Percentiles rank a stretch among this genome's conserved stretches.
Conservation (phyloP, 1,139 yeast genomes). For the Hyphopichia buzzinii region DNA sequence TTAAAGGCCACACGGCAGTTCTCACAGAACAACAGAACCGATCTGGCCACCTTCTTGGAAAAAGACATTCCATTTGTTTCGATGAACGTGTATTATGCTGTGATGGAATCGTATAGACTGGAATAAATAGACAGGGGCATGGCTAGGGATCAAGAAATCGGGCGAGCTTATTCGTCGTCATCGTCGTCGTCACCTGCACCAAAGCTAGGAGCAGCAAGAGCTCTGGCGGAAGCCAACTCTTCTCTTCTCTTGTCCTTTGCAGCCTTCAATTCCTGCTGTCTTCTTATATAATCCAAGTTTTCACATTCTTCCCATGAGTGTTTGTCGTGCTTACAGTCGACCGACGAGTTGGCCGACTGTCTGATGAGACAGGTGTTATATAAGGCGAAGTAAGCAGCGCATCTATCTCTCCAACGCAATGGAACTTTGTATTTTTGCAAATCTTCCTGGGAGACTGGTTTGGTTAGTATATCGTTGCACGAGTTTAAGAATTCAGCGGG, state of each 20-base stretch:
- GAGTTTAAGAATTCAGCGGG: background rate
- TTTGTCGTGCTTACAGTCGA: conserved; percentile 73
- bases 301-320: conserved; percentile 87
- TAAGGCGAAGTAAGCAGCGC: conserved; percentile 72
- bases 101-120: too few species aligned
- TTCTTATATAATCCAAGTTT: conserved; percentile 77
- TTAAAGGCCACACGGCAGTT: too few species aligned
- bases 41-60: too few species aligned
- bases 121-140: too few species aligned
- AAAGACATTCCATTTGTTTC: too few species aligned
- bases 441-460: conserved; percentile 73
- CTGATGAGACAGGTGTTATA: conserved; percentile 48
- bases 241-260: conserved; percentile 42
- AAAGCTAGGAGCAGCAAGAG: too few species aligned
- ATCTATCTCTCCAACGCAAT: conserved; percentile 79
- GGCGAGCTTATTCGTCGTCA: too few species aligned
- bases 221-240: too few species aligned
- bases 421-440: conserved; percentile 82
- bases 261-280: conserved; percentile 70
- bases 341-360: conserved; percentile 45
- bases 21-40: too few species aligned
- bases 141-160: too few species aligned
- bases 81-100: too few species aligned
- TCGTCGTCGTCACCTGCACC: too few species aligned
- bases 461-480: conserved; percentile 11